Evolutionary conservation across 768 basidiomycete genomes (phyloP), one percentile per base, ranked within the genome.

Genomic region (Mycena maculata): DNA sequence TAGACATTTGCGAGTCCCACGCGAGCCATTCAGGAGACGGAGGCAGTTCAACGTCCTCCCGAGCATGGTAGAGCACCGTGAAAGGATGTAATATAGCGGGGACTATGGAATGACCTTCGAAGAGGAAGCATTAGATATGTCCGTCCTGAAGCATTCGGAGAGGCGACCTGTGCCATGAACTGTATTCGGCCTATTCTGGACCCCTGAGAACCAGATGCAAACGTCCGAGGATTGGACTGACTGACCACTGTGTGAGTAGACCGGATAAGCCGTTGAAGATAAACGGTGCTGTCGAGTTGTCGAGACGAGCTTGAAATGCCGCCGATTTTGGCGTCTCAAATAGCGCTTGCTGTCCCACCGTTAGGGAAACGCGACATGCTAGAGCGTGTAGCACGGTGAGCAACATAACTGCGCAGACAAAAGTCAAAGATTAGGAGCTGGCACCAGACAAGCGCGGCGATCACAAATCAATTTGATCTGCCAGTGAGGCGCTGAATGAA

Each of bases 21-120:
- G 76, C 73, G 5, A 76, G 67, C 75, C 73, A 76, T 63, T 76
- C 76, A 11, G 73, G 72, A 20, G 67, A 71, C 11, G 71, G 70
- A 2, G 71, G 71, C 50, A 65, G 47, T n/a, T 39, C 25, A 15
- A 45, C 18, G 25, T 71, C 72, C 56, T 69, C 50, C 22, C 73
- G 67, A 16, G 70, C 76, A 68, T 76, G 75, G 45, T 75, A 76
- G 3, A 76, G 67, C 2, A 72, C 42, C 10, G 74, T 73, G 52
- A 57, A 67, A 9, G 71, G 65, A 11, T 70, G 62, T 11, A 76
- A 28, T 15, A 62, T 59, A 0, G 60, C 74, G 11, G 67, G 69
- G 16, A 71, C 63, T 44, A 76, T 72, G 0, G 72, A 74, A 62
- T 74, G 72, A 23, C 76, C 76, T 62, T 71, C 58, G 22, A 28